A percentile compares a stretch with the other conserved stretches of the same genome.
These are phyloP conservation scores for Ganoderma leucocontextum DNA, from an alignment of 1,284 basidiomycete species.

Conservation along the genomic window DNA sequence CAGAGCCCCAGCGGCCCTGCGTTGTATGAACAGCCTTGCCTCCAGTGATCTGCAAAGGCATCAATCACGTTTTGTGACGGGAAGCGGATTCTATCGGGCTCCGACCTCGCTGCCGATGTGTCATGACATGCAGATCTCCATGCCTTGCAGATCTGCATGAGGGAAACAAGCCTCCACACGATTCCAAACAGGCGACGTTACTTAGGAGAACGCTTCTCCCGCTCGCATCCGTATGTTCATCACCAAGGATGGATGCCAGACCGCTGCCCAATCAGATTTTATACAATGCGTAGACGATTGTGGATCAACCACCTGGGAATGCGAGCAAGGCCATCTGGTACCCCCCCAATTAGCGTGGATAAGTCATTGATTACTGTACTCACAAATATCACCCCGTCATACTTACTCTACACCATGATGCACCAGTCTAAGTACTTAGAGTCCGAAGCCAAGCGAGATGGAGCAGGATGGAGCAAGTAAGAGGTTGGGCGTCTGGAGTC, in stretches of 20 bases:
- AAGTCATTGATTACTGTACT: background rate
- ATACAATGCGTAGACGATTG: background rate
- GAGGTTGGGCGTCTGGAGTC: background rate
- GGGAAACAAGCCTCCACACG: constrained; percentile 5
- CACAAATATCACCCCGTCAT: background rate
- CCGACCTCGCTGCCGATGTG: constrained; percentile 2
- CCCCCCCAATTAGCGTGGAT: background rate
- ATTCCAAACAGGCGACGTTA: constrained; percentile 1
- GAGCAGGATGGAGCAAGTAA: background rate
- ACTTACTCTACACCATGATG: background rate
- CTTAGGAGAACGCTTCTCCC: background rate
- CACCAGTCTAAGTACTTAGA: background rate
- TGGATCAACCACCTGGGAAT: background rate
- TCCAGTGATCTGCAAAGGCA: constrained; percentile 32
- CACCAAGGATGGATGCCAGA: background rate
- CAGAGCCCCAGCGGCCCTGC: constrained; percentile 3
- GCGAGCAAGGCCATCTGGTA: background rate
- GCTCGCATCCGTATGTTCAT: background rate
- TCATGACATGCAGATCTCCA: constrained; percentile 20
- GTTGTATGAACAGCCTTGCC: constrained; percentile 25
- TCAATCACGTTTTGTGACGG: constrained; percentile 26
- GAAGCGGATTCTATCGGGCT: constrained; percentile 1
- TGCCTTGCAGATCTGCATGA: too few species aligned
- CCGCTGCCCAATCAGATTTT: constrained; percentile 1
- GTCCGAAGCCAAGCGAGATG: background rate